phyloP scores from a whole-genome alignment of 2,329 filamentous ascomycete genomes.

The Trichoderma breve region DNA sequence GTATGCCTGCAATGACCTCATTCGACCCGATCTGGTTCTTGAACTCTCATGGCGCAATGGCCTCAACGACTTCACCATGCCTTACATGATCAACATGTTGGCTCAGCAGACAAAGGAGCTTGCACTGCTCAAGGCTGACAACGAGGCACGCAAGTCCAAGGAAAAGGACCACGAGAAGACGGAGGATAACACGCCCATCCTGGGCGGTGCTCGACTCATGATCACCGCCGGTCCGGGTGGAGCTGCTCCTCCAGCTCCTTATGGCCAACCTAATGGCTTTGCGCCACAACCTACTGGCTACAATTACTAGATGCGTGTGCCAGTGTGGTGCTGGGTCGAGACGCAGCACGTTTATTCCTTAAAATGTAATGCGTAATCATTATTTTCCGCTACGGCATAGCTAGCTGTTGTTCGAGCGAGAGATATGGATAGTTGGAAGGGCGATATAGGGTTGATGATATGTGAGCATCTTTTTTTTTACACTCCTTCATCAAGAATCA shows the following conservation, averaged over 20 bases:
- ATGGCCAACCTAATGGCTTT: conserved; percentile 80
- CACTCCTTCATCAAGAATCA: conserved; percentile 7
- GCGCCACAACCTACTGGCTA: conserved; percentile 84
- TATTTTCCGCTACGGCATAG: neutral
- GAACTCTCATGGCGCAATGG: conserved; percentile 97
- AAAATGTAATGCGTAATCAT: conserved; percentile 12
- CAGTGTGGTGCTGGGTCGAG: conserved; percentile 28
- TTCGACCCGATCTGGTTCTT: conserved; percentile 86
- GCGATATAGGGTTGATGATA: conserved; percentile 2
- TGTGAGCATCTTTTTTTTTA: conserved; percentile 10
- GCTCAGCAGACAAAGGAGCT: conserved; percentile 87
- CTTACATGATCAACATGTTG: conserved; percentile 99
- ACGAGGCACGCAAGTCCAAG: conserved; percentile 84
- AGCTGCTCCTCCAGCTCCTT: conserved; percentile 63
- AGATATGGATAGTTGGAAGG: conserved; percentile 10
- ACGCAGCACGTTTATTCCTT: neutral
- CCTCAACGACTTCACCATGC: conserved; percentile 96
- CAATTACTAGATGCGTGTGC: conserved; percentile 50
- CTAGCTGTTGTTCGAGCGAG: conserved; percentile 6
- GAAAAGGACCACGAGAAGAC: conserved; percentile 74
- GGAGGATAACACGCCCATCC: conserved; percentile 89
- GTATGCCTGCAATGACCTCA: conserved; percentile 96
- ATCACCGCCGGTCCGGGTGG: conserved; percentile 82
- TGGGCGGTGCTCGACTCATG: conserved; percentile 87
- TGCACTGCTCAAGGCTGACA: conserved; percentile 84